Evolutionary conservation across 805 yeast genomes (phyloP), one percentile per base, ranked within the genome.

Genomic region (Ogataea glucozyma): DNA sequence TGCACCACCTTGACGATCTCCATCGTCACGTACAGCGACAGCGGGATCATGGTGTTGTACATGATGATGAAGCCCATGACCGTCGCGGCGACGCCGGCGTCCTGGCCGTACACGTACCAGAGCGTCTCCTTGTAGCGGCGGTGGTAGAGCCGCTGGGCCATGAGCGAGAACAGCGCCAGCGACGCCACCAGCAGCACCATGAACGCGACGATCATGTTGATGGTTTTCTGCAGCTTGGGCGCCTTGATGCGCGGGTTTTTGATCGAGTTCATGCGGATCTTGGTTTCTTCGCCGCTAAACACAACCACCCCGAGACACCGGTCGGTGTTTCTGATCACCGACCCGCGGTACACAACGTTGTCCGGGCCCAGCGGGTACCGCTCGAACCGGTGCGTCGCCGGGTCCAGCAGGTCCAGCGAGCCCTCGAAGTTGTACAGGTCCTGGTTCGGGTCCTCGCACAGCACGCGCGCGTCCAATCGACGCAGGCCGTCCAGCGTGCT

Each of bases 21-120:
- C 88, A 91, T 87, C 0, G 98, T 89, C 16, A 93, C 98, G 60
- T 93, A 95, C 21, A 93, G 75, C 0, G 98, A 91, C 23, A 93
- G 70, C 0, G 99, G 99, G 59, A 93, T 93, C 69, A 93, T 76
- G 0, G 99, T 93, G 62, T 93, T 93, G 69, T 85, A 91, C 98
- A 93, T 91, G 70, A 93, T 91, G 49, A 93, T 84, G 64, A 86
- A 95, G 2, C 98, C 89, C 96, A 93, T 90, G 38, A 93, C 73
- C 0, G 95, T 87, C 1, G 96, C 85, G 2, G 95, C 91, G 16
- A 79, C 76, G 17, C 96, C 95, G 0, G 84, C 96, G 52, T 86
- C 93, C 53, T 78, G 72, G 4, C 76, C 78, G 34, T 68, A 65
- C 20, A 89, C 62, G 58, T 90, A 95, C 97, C 97, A 89, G 41